Conservation (phyloP, 2,329 filamentous ascomycete genomes). For the Fusarium sp. region DNA sequence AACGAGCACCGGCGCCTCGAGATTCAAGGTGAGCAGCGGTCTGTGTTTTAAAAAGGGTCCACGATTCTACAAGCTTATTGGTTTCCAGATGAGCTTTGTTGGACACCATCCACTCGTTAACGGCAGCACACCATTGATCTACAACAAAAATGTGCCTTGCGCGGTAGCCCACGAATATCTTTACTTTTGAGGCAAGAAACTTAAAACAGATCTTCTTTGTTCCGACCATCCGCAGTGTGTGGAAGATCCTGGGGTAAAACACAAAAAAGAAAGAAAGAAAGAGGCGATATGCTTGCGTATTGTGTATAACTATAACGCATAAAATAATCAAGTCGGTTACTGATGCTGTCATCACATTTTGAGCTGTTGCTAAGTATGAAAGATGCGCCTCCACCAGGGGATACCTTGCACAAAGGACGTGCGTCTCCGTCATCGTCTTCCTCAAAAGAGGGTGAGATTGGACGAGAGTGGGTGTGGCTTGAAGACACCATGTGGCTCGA, state of each 20-base stretch:
- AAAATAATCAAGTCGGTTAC: neutral
- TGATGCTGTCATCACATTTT: constrained; percentile 36
- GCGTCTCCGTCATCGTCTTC: constrained; percentile 26
- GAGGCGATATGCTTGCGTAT: neutral
- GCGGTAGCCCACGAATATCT: constrained; percentile 1
- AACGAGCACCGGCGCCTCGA: constrained; percentile 17
- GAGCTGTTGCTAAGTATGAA: neutral
- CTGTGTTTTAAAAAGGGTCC: constrained; percentile 26
- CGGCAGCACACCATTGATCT: constrained; percentile 40
- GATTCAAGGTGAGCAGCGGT: constrained; percentile 8
- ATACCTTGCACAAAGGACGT: constrained; percentile 20
- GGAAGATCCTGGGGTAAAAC: neutral
- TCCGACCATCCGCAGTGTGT: neutral
- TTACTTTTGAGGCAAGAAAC: constrained; percentile 14
- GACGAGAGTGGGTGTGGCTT: constrained; percentile 14
- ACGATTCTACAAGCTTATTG: constrained; percentile 11
- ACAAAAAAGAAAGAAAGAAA: neutral
- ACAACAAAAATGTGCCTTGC: constrained; percentile 28
- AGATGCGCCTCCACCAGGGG: constrained; percentile 16
- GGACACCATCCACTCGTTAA: constrained; percentile 24
- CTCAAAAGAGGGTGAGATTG: constrained; percentile 16
- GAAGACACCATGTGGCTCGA: constrained; percentile 31
- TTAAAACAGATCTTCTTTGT: constrained; percentile 2
- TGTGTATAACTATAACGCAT: neutral
- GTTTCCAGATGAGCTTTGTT: constrained; percentile 12